Base-by-base conservation (phyloP, 164 flowering plant species). In the Protea cynaroides region DNA sequence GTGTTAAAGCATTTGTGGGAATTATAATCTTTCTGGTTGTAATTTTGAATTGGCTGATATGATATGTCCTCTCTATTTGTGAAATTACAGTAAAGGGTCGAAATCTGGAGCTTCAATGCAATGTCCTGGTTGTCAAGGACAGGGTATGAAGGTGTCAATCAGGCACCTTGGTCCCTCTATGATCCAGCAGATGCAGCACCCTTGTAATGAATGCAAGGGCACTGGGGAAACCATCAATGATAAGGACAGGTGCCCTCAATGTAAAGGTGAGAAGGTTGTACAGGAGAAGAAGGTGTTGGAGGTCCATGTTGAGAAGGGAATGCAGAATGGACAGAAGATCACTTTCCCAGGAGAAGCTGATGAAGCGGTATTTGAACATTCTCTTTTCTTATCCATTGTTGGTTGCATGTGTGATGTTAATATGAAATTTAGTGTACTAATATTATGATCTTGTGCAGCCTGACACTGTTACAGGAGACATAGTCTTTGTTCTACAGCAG, bases 341-440 rank as follows among this genome's bases (percentile, higher is more conserved):
- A 80, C 82, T 38, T 83, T 83, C 76, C 83, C 80, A 24, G 87
- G 85, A 17, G 85, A 78, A 69, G 86, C 86, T 66, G 82, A 82
- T 75, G 82, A 82, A 73, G 84, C 86, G 34, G 83, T 80, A 59
- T 24, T 11, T 44, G 8, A 15, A 29, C 0, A 29, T 29, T 29
- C 34, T 29, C 0, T 29, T 29, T 5, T 5, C 2, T 29, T 29
- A 2, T 5, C 34, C 34, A 29, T 29, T 29, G 2, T 29, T 29
- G 34, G 34, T 29, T 3, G 34, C 34, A 29, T 29, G 2, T 29
- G 34, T 29, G 34, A 29, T 29, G 34, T 29, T 29, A 29, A 2
- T 29, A 2, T 29, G 34, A 29, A 29, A 29, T 29, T 29, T 29
- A 0, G 34, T 29, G 34, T 5, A 29, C 34, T 29, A 11, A 15